These are phyloP conservation scores for Populus hybrid DNA, from an alignment of 441 rosid species.

Conservation along the genomic window DNA sequence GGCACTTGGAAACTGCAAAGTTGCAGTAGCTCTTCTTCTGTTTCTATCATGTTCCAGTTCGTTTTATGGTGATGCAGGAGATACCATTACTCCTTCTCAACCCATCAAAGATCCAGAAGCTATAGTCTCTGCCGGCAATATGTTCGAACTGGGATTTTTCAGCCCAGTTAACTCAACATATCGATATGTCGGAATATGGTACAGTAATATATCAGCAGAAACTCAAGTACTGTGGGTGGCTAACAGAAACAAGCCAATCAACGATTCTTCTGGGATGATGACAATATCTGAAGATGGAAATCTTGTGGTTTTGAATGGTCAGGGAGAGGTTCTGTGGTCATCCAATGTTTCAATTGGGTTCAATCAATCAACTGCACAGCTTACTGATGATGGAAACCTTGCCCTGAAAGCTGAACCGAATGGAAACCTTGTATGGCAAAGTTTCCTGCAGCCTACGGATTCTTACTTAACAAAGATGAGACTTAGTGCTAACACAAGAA, in stretches of 20 bases:
- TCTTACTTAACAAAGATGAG: background rate
- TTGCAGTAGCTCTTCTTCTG: conserved; percentile 4
- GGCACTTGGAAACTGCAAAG: background rate
- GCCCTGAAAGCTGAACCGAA: no score
- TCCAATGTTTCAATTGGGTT: no score
- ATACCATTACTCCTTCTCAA: conserved; percentile 27
- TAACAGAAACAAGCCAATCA: conserved; percentile 39
- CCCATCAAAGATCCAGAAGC: conserved; percentile 32
- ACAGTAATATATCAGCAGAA: conserved; percentile 17
- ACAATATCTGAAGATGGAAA: conserved; percentile 38
- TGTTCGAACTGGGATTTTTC: conserved; percentile 48
- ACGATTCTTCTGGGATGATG: conserved; percentile 42
- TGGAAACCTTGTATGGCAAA: no score
- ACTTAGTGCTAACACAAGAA: background rate
- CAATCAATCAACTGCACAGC: no score
- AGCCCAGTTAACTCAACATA: conserved; percentile 38
- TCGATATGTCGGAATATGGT: conserved; percentile 54
- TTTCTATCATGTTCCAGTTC: conserved; percentile 10
- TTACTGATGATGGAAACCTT: no score
- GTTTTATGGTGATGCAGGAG: conserved; percentile 19
- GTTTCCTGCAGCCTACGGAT: conserved; percentile 16
- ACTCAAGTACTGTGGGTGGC: conserved; percentile 45
- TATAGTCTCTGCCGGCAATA: conserved; percentile 23
- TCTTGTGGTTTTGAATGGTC: conserved; percentile 42
- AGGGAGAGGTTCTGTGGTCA: no score